These are phyloP conservation scores for Claviceps quebecensis DNA, from an alignment of 2,329 filamentous ascomycete species.

Conservation along the genomic window DNA sequence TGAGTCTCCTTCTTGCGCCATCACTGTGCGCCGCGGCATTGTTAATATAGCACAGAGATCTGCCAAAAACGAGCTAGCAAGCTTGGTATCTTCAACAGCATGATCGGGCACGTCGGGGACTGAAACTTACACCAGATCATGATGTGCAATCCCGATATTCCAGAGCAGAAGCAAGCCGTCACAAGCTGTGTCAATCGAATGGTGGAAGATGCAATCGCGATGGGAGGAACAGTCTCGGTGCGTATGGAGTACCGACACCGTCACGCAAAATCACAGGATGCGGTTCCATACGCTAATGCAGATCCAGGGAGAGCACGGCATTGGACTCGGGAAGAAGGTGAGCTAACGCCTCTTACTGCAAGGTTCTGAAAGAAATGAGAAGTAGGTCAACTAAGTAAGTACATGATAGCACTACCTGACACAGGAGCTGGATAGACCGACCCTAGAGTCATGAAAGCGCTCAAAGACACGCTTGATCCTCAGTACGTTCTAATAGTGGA, in stretches of 20 bases:
- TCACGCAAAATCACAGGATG: neutral
- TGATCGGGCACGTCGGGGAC: conserved; percentile 63
- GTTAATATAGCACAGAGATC: conserved; percentile 27
- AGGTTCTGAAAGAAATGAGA: neutral
- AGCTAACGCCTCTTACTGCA: conserved; percentile 19
- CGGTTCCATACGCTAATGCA: neutral
- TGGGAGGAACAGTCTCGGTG: conserved; percentile 55
- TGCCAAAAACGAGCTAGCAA: conserved; percentile 51
- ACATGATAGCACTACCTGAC: conserved; percentile 30
- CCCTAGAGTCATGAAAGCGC: conserved; percentile 51
- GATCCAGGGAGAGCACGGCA: conserved; percentile 48
- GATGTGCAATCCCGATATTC: conserved; percentile 32
- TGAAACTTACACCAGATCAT: conserved; percentile 55
- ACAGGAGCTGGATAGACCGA: conserved; percentile 49
- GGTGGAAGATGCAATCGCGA: conserved; percentile 54
- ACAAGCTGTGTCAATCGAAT: conserved; percentile 51
- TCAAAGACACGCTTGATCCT: conserved; percentile 51
- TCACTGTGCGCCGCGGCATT: neutral
- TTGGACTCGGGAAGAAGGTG: conserved; percentile 56
- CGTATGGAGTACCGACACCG: conserved; percentile 21
- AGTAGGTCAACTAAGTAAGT: neutral
- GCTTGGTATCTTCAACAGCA: conserved; percentile 48
- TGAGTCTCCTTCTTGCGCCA: neutral
- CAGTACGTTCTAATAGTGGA: conserved; percentile 11
- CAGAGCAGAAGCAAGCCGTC: conserved; percentile 38